Percentiles rank a stretch among this genome's conserved stretches.
Evolutionary conservation across 2,329 filamentous ascomycete species (phyloP).

Genomic region (Colletotrichum shisoi): DNA sequence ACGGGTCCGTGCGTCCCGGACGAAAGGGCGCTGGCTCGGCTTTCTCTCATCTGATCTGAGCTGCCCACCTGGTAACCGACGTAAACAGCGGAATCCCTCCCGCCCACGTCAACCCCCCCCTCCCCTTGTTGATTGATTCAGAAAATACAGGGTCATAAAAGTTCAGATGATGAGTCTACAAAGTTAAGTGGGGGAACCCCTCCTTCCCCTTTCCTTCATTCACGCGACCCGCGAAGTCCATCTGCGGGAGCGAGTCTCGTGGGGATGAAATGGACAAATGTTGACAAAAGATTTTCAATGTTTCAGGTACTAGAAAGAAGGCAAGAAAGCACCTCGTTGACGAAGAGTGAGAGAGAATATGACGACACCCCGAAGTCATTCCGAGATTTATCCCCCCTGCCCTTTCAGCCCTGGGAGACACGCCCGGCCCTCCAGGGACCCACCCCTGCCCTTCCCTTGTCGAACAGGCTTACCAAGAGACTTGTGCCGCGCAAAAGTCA

Average conservation of each 20-base stretch:
- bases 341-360: constrained; percentile 2
- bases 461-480: not conserved
- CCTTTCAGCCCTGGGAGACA: constrained; percentile 28
- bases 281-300: too few species aligned
- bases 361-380: constrained; percentile 36
- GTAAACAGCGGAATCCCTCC: constrained; percentile 16
- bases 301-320: not conserved
- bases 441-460: not conserved
- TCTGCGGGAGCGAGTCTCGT: not conserved
- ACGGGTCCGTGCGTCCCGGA: constrained; percentile 29
- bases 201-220: too few species aligned
- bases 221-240: not conserved
- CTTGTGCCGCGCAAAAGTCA: constrained; percentile 22
- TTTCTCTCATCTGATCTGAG: not conserved
- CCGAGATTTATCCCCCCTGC: constrained; percentile 37
- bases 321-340: not conserved
- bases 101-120: not conserved
- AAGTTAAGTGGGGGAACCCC: too few species aligned
- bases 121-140: too few species aligned
- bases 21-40: constrained; percentile 23
- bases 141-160: not conserved
- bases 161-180: not conserved
- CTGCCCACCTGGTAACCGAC: constrained; percentile 8
- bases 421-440: not conserved
- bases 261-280: too few species aligned